These are phyloP conservation scores for Leptographium galeiforme DNA, from an alignment of 2,329 filamentous ascomycete species.

Conservation along the genomic window DNA sequence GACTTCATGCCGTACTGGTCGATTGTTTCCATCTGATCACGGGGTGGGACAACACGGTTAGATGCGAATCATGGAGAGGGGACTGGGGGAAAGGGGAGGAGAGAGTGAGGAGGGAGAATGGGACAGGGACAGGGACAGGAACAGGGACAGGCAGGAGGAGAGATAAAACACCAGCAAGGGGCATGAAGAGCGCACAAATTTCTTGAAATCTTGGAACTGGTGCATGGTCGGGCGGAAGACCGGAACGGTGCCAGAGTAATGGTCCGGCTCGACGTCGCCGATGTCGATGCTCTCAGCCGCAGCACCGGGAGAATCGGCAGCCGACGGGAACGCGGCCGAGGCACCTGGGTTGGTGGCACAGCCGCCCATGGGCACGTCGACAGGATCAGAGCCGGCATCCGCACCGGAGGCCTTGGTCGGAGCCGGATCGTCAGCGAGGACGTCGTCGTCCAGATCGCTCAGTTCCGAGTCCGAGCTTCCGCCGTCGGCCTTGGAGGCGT, in stretches of 20 bases:
- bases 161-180: neutral
- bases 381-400: neutral
- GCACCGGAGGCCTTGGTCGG: conserved; percentile 8
- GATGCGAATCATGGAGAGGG: neutral
- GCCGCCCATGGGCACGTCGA: neutral
- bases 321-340: neutral
- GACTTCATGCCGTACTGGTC: conserved; percentile 95
- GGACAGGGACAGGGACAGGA: neutral
- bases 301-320: neutral
- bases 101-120: neutral
- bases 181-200: conserved; percentile 50
- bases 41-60: neutral
- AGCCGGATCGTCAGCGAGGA: conserved; percentile 24
- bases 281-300: conserved; percentile 36
- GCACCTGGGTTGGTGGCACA: neutral
- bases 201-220: conserved; percentile 87
- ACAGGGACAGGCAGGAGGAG: neutral
- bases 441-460: conserved; percentile 51
- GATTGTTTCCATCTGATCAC: conserved; percentile 58
- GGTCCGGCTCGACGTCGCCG: conserved; percentile 68
- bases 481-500: conserved; percentile 42
- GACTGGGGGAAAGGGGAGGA: neutral
- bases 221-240: conserved; percentile 93
- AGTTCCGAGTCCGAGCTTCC: conserved; percentile 46
- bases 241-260: conserved; percentile 84